Conservation (phyloP, 2,329 filamentous ascomycete genomes). For the Septoria petroselini region DNA sequence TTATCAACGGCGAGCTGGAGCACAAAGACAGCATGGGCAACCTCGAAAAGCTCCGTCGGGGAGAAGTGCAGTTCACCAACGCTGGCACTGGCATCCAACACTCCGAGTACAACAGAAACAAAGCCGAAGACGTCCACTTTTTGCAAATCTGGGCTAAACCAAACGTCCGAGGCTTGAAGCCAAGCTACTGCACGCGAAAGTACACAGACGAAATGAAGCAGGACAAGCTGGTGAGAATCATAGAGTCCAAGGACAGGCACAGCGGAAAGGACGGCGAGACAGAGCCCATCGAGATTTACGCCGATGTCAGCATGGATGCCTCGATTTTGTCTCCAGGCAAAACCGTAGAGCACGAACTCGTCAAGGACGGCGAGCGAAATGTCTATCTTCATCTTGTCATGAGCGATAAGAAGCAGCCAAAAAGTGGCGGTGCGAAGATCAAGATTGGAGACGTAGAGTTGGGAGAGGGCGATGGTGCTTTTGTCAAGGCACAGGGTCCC, state of each 20-base stretch:
- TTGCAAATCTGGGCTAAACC: slow-evolving; percentile 86
- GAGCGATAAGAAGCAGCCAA: slow-evolving; percentile 54
- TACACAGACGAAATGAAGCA: slow-evolving; percentile 72
- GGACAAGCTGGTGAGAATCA: slow-evolving; percentile 67
- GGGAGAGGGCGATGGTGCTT: slow-evolving; percentile 77
- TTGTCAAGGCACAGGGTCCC: slow-evolving; percentile 56
- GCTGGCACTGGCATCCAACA: slow-evolving; percentile 80
- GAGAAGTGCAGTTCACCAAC: slow-evolving; percentile 86
- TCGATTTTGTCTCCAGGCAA: slow-evolving; percentile 65
- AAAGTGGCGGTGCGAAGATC: slow-evolving; percentile 70
- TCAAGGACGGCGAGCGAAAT: slow-evolving; percentile 63
- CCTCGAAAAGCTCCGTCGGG: slow-evolving; percentile 66
- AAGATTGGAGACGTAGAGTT: slow-evolving; percentile 65
- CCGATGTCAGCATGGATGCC: slow-evolving; percentile 79
- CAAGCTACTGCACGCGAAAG: slow-evolving; percentile 71
- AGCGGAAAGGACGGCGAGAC: slow-evolving; percentile 66
- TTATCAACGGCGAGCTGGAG: slow-evolving; percentile 79
- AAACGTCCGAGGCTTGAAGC: slow-evolving; percentile 68
- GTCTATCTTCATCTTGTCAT: slow-evolving; percentile 79
- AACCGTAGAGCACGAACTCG: slow-evolving; percentile 69
- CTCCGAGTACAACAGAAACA: slow-evolving; percentile 76
- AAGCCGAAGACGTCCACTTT: slow-evolving; percentile 70
- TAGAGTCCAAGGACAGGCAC: slow-evolving; percentile 65
- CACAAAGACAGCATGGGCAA: slow-evolving; percentile 82
- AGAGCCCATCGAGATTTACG: slow-evolving; percentile 75